Evolutionary conservation across 208 protist genomes (phyloP), one percentile per base, ranked within the genome.

Genomic region (Porcisia deanei): DNA sequence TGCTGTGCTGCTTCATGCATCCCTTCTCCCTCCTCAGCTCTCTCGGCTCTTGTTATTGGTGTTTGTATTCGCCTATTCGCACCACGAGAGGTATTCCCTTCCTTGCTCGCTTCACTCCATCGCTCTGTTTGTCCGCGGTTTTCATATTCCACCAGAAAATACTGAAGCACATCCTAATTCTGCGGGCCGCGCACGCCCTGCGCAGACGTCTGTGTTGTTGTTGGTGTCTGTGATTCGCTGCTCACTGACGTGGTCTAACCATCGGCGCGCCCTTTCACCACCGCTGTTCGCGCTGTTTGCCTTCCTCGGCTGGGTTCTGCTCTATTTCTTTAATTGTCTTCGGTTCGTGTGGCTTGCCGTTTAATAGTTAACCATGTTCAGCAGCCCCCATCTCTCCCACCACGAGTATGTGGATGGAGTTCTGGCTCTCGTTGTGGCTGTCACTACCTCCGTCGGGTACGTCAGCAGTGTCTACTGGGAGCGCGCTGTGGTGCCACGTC

Each of bases 391-490:
- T 53, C 39, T 72, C 37, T 76, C 70, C 37, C 61, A 75, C 47
- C 53, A 72, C 59, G 78, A 77, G 60, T 71, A 71, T 47, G 68
- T 75, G 41, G 71, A 82, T 58, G 64, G 52, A 20, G 59, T 75
- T 65, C 54, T 82, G 14, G 45, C 57, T 14, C 39, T 82, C 22
- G 43, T 67, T 2, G 53, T 75, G 3, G 74, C 54, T 59, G 53
- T 49, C 22, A 43, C 79, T 12, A 83, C 79, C 55, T 65, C 80
- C 37, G 25, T 87, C 25, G 85, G 85, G 22, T 87, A 88, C 66
- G 52, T 84, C 0, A n/a, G 53, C 43, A 88, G 81, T 71, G 54
- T 79, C 3, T 71, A 73, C 53, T 95, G 91, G 88, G 79, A 83
- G 39, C 65, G 67, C 41, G 45, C 16, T 0, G 65, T 87, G 16